Percentiles rank a stretch among this genome's conserved stretches.
Evolutionary conservation across 805 yeast genomes (phyloP).

Genomic region (Pichia thaimueangensis): DNA sequence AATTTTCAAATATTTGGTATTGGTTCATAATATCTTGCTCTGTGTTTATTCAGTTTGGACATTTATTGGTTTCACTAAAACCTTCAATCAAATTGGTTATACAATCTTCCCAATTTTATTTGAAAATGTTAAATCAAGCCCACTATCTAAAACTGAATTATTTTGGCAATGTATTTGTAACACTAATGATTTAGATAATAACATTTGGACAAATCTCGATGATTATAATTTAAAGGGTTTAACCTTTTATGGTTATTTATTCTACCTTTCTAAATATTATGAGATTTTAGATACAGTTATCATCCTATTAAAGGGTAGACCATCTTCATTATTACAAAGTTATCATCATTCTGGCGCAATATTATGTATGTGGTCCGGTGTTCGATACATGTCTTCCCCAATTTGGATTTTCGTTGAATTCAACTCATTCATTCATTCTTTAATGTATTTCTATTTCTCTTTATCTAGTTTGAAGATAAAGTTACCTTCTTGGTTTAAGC

Average conservation of each 20-base stretch:
- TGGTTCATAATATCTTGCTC: conserved; percentile 53
- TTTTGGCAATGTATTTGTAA: conserved; percentile 57
- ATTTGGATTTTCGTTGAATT: conserved; percentile 77
- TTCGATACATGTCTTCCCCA: conserved; percentile 63
- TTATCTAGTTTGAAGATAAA: conserved; percentile 51
- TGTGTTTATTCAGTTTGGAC: conserved; percentile 70
- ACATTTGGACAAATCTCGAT: conserved; percentile 41
- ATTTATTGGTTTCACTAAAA: conserved; percentile 53
- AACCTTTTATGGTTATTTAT: conserved; percentile 55
- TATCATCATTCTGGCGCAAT: conserved; percentile 79
- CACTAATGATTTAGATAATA: conserved; percentile 40
- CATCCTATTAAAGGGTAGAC: conserved; percentile 61
- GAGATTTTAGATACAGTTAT: conserved; percentile 66
- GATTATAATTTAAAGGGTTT: conserved; percentile 35
- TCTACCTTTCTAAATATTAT: conserved; percentile 64
- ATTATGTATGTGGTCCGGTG: conserved; percentile 78
- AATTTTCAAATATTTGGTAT: conserved; percentile 47
- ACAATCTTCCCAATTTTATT: conserved; percentile 27
- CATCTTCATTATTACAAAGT: conserved; percentile 59
- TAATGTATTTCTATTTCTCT: conserved; percentile 67
- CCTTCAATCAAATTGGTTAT: conserved; percentile 33
- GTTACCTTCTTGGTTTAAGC: conserved; percentile 53
- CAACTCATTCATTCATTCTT: conserved; percentile 70
- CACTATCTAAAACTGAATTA: conserved; percentile 29
- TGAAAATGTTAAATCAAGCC: conserved; percentile 8